Conservation (phyloP, 139 green algal species). For the Closterium sp. region DNA sequence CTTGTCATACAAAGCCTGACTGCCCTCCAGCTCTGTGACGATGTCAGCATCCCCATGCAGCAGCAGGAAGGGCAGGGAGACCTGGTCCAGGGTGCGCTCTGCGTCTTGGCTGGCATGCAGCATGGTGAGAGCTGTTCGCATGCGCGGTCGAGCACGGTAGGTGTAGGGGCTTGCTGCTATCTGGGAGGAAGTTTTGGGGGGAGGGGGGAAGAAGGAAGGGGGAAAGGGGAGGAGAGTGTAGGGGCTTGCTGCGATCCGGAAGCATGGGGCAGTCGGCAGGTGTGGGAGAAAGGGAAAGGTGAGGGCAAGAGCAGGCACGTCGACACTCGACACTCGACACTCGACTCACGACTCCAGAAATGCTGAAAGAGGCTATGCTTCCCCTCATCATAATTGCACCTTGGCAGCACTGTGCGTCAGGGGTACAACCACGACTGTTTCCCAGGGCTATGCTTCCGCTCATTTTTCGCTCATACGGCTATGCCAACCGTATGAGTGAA, state of each 20-base stretch:
- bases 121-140: conserved; percentile 13
- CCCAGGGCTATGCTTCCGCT: too few relatives aligned
- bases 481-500: too few relatives aligned
- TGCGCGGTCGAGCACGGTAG: conserved; percentile 8
- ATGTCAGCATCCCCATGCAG: conserved; percentile 35
- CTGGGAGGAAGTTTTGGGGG: background rate
- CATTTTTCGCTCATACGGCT: too few relatives aligned
- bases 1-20: conserved; percentile 25
- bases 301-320: background rate
- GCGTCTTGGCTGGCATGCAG: conserved; percentile 8
- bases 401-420: too few relatives aligned
- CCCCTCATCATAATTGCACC: too few relatives aligned
- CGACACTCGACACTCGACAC: too few relatives aligned
- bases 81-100: background rate
- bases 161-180: background rate
- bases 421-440: too few relatives aligned
- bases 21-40: conserved; percentile 31
- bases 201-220: background rate
- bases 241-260: too few relatives aligned
- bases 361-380: too few relatives aligned
- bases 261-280: too few relatives aligned
- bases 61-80: conserved; percentile 35
- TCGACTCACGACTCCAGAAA: too few relatives aligned
- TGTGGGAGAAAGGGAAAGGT: background rate
- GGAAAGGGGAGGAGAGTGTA: background rate